Percentiles rank a stretch among this genome's conserved stretches.
Evolutionary conservation across 1,284 basidiomycete genomes (phyloP).

Genomic region (Ceratorhiza oryzae-sativae): DNA sequence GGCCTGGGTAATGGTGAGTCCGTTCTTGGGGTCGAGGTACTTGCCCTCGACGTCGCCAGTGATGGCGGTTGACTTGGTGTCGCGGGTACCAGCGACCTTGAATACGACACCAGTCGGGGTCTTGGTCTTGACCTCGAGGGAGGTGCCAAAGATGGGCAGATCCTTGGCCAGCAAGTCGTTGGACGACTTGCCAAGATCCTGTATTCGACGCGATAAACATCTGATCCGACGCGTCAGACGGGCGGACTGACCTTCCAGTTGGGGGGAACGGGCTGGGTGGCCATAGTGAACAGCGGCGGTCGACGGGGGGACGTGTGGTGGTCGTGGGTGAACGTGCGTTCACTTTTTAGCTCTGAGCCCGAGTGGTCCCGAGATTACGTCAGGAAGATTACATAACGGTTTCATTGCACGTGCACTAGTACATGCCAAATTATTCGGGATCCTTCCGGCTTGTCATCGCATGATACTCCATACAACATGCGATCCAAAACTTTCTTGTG

Average conservation of each 20-base stretch:
- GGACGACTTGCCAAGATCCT: conserved; percentile 98
- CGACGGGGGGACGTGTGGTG: not conserved
- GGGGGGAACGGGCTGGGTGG: conserved; percentile 88
- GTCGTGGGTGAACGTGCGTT: not conserved
- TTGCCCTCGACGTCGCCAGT: conserved; percentile 90
- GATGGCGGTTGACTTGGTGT: conserved; percentile 76
- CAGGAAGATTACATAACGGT: not conserved
- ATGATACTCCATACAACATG: too few relatives aligned
- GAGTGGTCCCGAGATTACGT: conserved; percentile 19
- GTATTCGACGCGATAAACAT: not conserved
- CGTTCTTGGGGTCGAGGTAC: conserved; percentile 86
- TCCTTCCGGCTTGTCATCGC: too few relatives aligned
- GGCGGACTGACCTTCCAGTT: conserved; percentile 81
- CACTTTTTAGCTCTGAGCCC: conserved; percentile 18
- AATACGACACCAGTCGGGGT: conserved; percentile 89
- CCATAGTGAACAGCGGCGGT: conserved; percentile 57
- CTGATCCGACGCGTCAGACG: conserved; percentile 16
- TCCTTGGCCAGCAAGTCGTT: conserved; percentile 95
- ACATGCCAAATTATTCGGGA: too few relatives aligned
- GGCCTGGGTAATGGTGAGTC: conserved; percentile 87
- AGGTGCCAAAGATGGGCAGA: conserved; percentile 82
- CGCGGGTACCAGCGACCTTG: conserved; percentile 81
- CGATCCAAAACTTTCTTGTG: too few relatives aligned
- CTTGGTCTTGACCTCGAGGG: conserved; percentile 93
- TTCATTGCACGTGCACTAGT: too few relatives aligned